phyloP scores from a whole-genome alignment of 1,139 yeast species.

The Yamadazyma pseudoaaseri region DNA sequence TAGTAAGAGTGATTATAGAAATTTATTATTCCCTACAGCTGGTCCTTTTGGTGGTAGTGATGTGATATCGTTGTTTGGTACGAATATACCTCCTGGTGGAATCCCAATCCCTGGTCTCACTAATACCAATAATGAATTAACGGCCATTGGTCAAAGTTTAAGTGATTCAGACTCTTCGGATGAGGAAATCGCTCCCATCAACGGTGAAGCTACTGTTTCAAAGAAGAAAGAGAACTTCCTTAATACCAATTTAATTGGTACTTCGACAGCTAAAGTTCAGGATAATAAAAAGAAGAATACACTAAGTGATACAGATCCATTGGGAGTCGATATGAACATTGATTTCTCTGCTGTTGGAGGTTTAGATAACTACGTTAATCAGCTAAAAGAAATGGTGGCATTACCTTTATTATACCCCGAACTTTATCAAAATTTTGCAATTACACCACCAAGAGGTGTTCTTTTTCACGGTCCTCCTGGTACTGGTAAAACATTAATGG shows the following conservation, averaged over 20 bases:
- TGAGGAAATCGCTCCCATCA: slow-evolving; percentile 48
- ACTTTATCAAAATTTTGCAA: slow-evolving; percentile 81
- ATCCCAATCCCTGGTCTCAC: slow-evolving; percentile 41
- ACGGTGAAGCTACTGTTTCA: slow-evolving; percentile 35
- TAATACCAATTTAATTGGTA: slow-evolving; percentile 28
- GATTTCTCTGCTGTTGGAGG: slow-evolving; percentile 94
- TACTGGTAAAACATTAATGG: slow-evolving; percentile 98
- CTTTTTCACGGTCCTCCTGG: slow-evolving; percentile 99
- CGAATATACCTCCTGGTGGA: slow-evolving; percentile 55
- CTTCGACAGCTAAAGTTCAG: slow-evolving; percentile 36
- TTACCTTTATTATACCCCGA: slow-evolving; percentile 93
- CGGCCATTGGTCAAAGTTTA: slow-evolving; percentile 51
- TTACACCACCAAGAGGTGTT: slow-evolving; percentile 98
- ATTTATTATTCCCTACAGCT: slow-evolving; percentile 86
- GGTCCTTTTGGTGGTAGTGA: slow-evolving; percentile 97
- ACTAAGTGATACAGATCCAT: slow-evolving; percentile 90
- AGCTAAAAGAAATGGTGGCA: slow-evolving; percentile 95
- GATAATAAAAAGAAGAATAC: slow-evolving; percentile 57
- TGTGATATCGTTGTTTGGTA: slow-evolving; percentile 72
- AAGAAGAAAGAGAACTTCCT: slow-evolving; percentile 25
- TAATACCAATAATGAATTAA: slow-evolving; percentile 26
- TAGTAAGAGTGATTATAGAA: slow-evolving; percentile 45
- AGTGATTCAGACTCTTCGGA: slow-evolving; percentile 74
- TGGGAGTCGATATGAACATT: slow-evolving; percentile 90
- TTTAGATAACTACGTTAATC: slow-evolving; percentile 82